These are phyloP conservation scores for Barnettozyma sucrosica DNA, from an alignment of 805 yeast species.

Conservation along the genomic window DNA sequence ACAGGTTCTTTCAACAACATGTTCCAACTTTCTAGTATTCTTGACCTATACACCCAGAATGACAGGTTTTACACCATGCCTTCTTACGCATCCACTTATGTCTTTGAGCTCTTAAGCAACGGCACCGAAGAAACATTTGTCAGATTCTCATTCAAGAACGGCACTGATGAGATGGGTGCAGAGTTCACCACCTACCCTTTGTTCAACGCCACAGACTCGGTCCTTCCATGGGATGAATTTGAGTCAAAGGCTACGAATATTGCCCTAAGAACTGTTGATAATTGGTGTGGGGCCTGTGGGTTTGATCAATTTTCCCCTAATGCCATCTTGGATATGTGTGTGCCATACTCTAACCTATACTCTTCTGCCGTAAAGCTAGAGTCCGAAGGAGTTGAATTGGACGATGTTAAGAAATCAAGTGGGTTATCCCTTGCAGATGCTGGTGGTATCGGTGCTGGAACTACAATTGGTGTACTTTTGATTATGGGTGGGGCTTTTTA, in stretches of 20 bases:
- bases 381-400: conserved; percentile 28
- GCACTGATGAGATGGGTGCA: conserved; percentile 30
- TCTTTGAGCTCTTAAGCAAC: conserved; percentile 37
- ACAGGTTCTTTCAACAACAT: conserved; percentile 43
- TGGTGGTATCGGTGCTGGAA: conserved; percentile 49
- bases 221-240: conserved; percentile 35
- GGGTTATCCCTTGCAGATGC: conserved; percentile 35
- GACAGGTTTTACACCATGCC: conserved; percentile 41
- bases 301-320: conserved; percentile 15
- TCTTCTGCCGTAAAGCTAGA: conserved; percentile 26
- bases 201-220: conserved; percentile 29
- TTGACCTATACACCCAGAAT: conserved; percentile 30
- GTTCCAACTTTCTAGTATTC: conserved; percentile 34
- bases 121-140: conserved; percentile 26
- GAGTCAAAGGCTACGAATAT: conserved; percentile 23
- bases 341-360: conserved; percentile 29
- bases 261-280: conserved; percentile 24
- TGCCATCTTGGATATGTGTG: conserved; percentile 29
- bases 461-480: conserved; percentile 35
- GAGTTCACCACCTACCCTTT: conserved; percentile 32
- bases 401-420: conserved; percentile 10
- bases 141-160: conserved; percentile 42
- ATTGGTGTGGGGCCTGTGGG: conserved; percentile 39
- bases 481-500: conserved; percentile 28
- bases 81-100: conserved; percentile 39